phyloP scores from a whole-genome alignment of 176 grass and related monocot species.

The Oryza officinalis region DNA sequence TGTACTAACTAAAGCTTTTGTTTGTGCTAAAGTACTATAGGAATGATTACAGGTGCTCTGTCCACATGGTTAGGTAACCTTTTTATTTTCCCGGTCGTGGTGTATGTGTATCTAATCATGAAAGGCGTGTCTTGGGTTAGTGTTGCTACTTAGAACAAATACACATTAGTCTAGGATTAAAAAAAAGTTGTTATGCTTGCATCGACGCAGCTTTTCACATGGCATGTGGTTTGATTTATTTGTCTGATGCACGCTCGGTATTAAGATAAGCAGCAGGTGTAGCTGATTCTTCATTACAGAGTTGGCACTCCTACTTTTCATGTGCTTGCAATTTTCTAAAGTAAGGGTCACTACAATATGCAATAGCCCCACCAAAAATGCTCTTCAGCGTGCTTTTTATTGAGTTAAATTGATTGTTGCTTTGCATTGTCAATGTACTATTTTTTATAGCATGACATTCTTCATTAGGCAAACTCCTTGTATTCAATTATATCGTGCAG shows the following conservation, averaged over 20 bases:
- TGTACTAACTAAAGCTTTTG: constrained; percentile 31
- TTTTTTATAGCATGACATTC: not conserved
- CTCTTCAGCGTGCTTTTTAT: constrained; percentile 9
- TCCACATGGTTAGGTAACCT: constrained; percentile 32
- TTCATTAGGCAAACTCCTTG: not conserved
- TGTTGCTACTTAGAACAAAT: constrained; percentile 16
- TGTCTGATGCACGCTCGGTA: constrained; percentile 15
- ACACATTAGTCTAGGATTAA: constrained; percentile 7
- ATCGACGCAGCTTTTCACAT: constrained; percentile 42
- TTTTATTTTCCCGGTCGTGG: constrained; percentile 19
- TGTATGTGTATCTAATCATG: constrained; percentile 51
- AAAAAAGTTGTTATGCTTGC: constrained; percentile 24
- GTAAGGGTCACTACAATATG: not conserved
- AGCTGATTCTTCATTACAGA: constrained; percentile 37
- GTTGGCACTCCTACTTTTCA: constrained; percentile 38
- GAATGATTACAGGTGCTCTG: constrained; percentile 57
- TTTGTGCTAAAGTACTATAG: constrained; percentile 3
- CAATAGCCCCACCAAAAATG: not conserved
- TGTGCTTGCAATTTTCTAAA: constrained; percentile 35
- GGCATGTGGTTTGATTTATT: constrained; percentile 41
- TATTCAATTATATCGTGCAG: not conserved
- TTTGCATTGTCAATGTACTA: not conserved
- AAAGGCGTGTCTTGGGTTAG: constrained; percentile 41
- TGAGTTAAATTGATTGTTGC: not conserved
- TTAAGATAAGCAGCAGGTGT: constrained; percentile 28